phyloP scores from a whole-genome alignment of 2,329 filamentous ascomycete genomes.

The Calonectria honghensis region DNA sequence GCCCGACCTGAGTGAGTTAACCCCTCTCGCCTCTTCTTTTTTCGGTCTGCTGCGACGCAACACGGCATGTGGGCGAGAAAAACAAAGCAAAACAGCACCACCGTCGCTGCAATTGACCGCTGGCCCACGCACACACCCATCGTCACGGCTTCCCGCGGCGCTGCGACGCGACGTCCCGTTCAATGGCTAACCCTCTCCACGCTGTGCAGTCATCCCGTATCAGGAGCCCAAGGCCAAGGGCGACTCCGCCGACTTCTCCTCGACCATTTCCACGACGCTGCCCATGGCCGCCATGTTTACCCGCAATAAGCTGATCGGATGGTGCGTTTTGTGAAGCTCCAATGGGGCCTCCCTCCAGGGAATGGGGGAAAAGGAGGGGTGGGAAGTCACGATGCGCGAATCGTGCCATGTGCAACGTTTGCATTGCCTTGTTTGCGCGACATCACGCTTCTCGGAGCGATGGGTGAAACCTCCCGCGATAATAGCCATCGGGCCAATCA shows the following conservation, averaged over 20 bases:
- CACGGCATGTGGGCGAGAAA: not conserved
- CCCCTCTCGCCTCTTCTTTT: not conserved
- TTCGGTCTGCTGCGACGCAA: not conserved
- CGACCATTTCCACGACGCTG: slow-evolving; percentile 84
- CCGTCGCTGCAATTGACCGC: not conserved
- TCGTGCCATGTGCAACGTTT: slow-evolving; percentile 30
- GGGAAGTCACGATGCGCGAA: not conserved
- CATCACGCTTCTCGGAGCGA: not conserved
- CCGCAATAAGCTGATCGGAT: slow-evolving; percentile 86
- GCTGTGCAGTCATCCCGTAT: slow-evolving; percentile 86
- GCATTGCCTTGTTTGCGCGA: slow-evolving; percentile 3
- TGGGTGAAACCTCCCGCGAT: slow-evolving; percentile 6
- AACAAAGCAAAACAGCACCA: not conserved
- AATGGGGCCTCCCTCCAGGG: not conserved
- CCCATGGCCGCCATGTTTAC: slow-evolving; percentile 98
- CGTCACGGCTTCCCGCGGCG: not conserved
- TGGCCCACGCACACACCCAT: not conserved
- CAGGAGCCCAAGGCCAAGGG: slow-evolving; percentile 82
- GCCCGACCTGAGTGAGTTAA: slow-evolving; percentile 64
- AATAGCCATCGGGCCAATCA: slow-evolving; percentile 29
- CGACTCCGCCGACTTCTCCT: slow-evolving; percentile 80
- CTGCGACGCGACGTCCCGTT: slow-evolving; percentile 20
- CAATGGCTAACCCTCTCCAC: slow-evolving; percentile 39
- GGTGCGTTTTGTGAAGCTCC: slow-evolving; percentile 63
- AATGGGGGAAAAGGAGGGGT: too few species aligned